phyloP scores from a whole-genome alignment of 108 stramenopile species.

The Nitzschia putrida region DNA sequence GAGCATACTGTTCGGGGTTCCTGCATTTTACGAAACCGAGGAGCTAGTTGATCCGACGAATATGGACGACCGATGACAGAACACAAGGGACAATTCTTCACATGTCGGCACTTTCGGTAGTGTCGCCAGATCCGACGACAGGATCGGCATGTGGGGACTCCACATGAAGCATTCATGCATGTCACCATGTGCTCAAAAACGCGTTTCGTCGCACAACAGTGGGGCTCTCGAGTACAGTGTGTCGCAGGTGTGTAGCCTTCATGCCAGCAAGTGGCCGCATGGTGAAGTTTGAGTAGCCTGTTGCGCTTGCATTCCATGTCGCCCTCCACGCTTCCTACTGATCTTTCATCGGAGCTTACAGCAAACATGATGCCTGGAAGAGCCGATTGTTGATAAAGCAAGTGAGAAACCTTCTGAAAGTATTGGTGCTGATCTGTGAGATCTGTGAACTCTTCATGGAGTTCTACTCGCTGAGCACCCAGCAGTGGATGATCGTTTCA shows the following conservation, averaged over 20 bases:
- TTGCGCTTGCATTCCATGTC: conserved; percentile 16
- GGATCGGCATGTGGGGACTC: conserved; percentile 21
- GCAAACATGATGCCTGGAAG: conserved; percentile 8
- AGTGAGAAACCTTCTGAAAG: neutral
- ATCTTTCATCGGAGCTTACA: conserved; percentile 3
- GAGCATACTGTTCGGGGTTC: too few relatives aligned
- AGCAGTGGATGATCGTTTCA: too few relatives aligned
- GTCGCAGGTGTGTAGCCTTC: conserved; percentile 16
- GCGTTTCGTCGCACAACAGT: conserved; percentile 31
- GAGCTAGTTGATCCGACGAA: conserved; percentile 4
- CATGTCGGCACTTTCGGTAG: conserved; percentile 30
- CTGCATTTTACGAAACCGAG: conserved; percentile 1
- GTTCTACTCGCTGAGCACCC: neutral
- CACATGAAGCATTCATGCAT: conserved; percentile 13
- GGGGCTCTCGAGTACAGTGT: conserved; percentile 26
- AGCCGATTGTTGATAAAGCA: neutral
- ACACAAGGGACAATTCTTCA: conserved; percentile 14
- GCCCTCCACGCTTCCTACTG: conserved; percentile 4
- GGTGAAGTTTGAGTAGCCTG: neutral
- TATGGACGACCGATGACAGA: conserved; percentile 2
- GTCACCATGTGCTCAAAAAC: conserved; percentile 31
- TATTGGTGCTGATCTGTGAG: neutral
- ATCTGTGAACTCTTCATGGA: neutral
- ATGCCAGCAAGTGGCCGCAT: conserved; percentile 16
- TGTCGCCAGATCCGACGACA: conserved; percentile 31